Conservation (phyloP, 1,284 basidiomycete species). For the Microbotryum scabiosae region DNA sequence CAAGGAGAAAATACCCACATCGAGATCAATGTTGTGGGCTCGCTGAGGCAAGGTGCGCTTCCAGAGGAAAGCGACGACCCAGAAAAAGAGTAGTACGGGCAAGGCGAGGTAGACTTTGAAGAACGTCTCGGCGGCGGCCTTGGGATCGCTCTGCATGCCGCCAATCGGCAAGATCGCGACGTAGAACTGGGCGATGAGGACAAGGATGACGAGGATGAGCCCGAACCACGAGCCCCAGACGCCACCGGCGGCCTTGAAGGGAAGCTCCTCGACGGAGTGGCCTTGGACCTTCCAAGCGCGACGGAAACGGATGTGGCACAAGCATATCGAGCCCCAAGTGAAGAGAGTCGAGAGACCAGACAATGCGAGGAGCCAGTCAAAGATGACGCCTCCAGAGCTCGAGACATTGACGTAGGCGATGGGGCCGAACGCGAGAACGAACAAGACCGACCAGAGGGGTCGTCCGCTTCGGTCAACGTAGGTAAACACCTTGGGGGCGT, state of each 20-base stretch:
- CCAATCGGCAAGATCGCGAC: constrained; percentile 39
- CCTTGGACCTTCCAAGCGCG: constrained; percentile 45
- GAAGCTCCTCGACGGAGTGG: constrained; percentile 45
- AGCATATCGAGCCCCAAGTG: constrained; percentile 39
- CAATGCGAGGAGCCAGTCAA: constrained; percentile 46
- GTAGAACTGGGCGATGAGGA: constrained; percentile 39
- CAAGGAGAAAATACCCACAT: constrained; percentile 18
- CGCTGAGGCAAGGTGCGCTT: constrained; percentile 38
- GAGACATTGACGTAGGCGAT: constrained; percentile 39
- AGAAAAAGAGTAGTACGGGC: constrained; percentile 37
- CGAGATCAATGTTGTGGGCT: constrained; percentile 42
- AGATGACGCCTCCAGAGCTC: constrained; percentile 17
- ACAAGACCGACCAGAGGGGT: constrained; percentile 43
- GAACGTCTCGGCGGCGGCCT: constrained; percentile 41
- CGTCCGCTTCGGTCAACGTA: constrained; percentile 49
- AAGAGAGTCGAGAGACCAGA: constrained; percentile 48
- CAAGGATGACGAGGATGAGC: constrained; percentile 36
- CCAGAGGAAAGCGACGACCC: constrained; percentile 37
- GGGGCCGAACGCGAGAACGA: constrained; percentile 40
- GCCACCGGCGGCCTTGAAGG: constrained; percentile 46
- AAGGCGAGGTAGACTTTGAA: constrained; percentile 43
- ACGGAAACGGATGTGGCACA: constrained; percentile 42
- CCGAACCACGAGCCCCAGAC: constrained; percentile 44
- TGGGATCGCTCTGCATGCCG: constrained; percentile 12
- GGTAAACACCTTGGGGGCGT: constrained; percentile 40